Conservation (phyloP, 2,329 filamentous ascomycete genomes). For the Xylaria digitata region DNA sequence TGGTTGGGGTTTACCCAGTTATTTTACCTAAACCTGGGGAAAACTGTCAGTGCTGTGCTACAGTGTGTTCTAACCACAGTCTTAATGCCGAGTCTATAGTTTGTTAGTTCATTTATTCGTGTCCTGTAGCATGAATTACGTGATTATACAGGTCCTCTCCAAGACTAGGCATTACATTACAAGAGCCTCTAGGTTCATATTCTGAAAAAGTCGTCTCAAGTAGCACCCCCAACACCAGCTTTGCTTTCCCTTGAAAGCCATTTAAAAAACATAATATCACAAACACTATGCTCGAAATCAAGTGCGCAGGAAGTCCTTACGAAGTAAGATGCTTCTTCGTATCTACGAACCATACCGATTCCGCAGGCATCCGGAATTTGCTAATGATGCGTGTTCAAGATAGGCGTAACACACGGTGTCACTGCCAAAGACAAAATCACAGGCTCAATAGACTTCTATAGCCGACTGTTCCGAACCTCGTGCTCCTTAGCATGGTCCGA, state of each 20-base stretch:
- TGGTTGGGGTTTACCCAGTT: neutral
- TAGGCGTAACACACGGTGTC: conserved; percentile 52
- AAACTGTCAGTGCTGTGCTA: neutral
- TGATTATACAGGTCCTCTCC: neutral
- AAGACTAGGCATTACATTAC: neutral
- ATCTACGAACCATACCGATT: neutral
- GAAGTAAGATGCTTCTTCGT: conserved; percentile 18
- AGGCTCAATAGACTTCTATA: conserved; percentile 53
- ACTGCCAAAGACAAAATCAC: conserved; percentile 48
- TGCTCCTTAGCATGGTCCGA: conserved; percentile 51
- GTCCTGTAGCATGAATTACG: neutral
- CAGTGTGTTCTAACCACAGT: too few relatives aligned
- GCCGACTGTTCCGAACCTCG: conserved; percentile 49
- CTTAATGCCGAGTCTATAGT: neutral
- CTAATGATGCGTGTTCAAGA: conserved; percentile 43
- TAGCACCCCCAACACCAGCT: neutral
- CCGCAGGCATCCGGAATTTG: neutral
- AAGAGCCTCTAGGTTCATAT: neutral
- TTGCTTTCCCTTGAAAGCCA: neutral
- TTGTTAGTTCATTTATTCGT: neutral
- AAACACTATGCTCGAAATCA: conserved; percentile 37
- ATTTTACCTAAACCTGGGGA: neutral
- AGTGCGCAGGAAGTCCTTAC: conserved; percentile 33
- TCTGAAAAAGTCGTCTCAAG: neutral
- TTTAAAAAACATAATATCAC: neutral